Base-by-base conservation (phyloP, 176 grass and related monocot genomes). In the Elaeis guineensis region DNA sequence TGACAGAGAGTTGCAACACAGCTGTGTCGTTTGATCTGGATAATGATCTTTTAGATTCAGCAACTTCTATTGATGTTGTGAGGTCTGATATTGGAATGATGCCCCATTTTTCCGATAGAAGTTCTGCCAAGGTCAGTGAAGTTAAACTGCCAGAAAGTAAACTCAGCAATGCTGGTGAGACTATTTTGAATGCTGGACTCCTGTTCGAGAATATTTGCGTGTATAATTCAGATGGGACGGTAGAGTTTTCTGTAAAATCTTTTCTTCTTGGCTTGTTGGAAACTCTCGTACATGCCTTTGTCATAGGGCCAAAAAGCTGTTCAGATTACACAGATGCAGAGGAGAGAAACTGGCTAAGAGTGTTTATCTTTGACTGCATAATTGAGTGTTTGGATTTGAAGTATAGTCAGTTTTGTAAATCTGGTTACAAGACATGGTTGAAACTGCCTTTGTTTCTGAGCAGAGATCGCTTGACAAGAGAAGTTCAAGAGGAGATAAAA, bases 121-220 rank as follows among this genome's bases (percentile, higher is more conserved):
- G 50, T 26, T 55, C 32, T 56, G 49, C 59, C 0, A 17, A 26
- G 9, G 5, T 62, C 58, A 4, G 26, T 63, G 51, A 56, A 25
- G 6, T 62, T 55, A 49, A 19, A 21, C 19, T 65, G 20, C 82
- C 81, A 51, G 53, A 70, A 44, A 68, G 50, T 57, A 73, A 75
- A 70, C 22, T 50, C 28, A 39, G 3, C 16, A 51, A 48, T 21
- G 15, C 28, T 61, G 64, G 17, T 26, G 63, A 79, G 18, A 48
- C 54, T 56, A 39, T 75, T 58, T 70, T 79, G 16, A 79, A 86
- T 25, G 82, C 81, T 12, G 84, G 85, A 22, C 84, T 92, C 58
- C 73, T 98, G 21, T 78, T 98, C 56, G 54, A 83, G 22, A 79
- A 49, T 61, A 25, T 79, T 9, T 24, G 58, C 14, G 19, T 59